Conservation (phyloP, 345 rosid genomes). For the Chamaenerion angustifolium region DNA sequence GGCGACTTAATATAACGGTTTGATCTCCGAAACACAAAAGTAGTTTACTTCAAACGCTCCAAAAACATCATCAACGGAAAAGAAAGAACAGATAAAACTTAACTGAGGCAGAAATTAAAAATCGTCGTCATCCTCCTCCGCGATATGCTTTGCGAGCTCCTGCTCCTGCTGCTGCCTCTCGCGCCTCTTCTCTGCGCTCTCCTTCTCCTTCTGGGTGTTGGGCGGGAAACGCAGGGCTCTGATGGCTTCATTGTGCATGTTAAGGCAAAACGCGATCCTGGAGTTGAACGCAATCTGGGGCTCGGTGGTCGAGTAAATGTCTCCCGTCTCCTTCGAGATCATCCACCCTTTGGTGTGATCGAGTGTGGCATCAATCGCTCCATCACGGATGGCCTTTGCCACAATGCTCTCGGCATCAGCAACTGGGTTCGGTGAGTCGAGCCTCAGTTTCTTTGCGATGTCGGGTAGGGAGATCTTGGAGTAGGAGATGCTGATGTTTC, state of each 20-base stretch:
- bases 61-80: too few species aligned
- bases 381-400: slow-evolving; percentile 75
- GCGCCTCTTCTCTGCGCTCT: slow-evolving; percentile 72
- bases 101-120: not conserved
- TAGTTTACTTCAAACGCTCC: too few species aligned
- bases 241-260: slow-evolving; percentile 85
- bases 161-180: slow-evolving; percentile 78
- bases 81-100: too few species aligned
- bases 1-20: too few species aligned
- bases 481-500: slow-evolving; percentile 70
- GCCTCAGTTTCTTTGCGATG: slow-evolving; percentile 44
- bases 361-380: slow-evolving; percentile 71
- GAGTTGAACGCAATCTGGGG: slow-evolving; percentile 87
- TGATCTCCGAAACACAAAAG: too few species aligned
- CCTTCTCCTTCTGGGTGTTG: slow-evolving; percentile 65
- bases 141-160: slow-evolving; percentile 79
- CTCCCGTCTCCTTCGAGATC: slow-evolving; percentile 83
- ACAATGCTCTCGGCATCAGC: slow-evolving; percentile 81
- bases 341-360: slow-evolving; percentile 61
- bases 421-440: slow-evolving; percentile 48
- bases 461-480: slow-evolving; percentile 57
- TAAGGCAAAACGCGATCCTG: slow-evolving; percentile 71
- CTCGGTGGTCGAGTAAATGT: slow-evolving; percentile 75
- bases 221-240: slow-evolving; percentile 65
- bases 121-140: slow-evolving; percentile 85